Conservation (phyloP, 2,329 filamentous ascomycete species). For the Venturia oleaginea region DNA sequence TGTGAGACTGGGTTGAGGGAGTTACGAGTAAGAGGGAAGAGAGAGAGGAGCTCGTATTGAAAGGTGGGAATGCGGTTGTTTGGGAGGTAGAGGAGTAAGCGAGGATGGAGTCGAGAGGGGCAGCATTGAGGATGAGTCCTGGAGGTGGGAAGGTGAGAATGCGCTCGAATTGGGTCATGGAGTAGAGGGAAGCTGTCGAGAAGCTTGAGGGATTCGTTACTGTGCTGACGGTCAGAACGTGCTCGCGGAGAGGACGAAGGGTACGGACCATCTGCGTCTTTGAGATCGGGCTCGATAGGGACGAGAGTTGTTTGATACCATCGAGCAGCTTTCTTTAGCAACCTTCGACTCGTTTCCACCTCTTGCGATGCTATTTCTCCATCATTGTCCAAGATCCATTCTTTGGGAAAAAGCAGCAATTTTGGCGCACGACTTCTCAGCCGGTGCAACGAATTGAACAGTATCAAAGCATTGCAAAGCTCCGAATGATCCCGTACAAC, state of each 20-base stretch:
- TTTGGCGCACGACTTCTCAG: slow-evolving; percentile 37
- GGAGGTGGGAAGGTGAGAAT: slow-evolving; percentile 37
- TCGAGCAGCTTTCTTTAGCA: slow-evolving; percentile 37
- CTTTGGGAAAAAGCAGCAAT: slow-evolving; percentile 36
- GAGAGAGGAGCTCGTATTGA: slow-evolving; percentile 25
- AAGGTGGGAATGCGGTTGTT: slow-evolving; percentile 25
- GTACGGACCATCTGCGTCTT: slow-evolving; percentile 24
- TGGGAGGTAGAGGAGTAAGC: slow-evolving; percentile 27
- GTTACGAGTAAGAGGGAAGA: slow-evolving; percentile 31
- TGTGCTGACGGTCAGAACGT: slow-evolving; percentile 13
- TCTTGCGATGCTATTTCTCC: slow-evolving; percentile 32
- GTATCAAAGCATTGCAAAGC: slow-evolving; percentile 42
- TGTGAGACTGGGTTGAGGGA: slow-evolving; percentile 26
- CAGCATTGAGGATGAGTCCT: slow-evolving; percentile 37
- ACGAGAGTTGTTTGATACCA: slow-evolving; percentile 37
- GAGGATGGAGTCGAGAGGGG: slow-evolving; percentile 36
- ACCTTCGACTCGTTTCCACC: slow-evolving; percentile 33
- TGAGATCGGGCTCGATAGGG: slow-evolving; percentile 32
- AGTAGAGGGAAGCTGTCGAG: slow-evolving; percentile 37
- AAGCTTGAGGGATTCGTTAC: slow-evolving; percentile 29
- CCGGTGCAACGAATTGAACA: slow-evolving; percentile 37
- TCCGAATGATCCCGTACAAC: slow-evolving; percentile 36
- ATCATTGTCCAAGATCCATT: slow-evolving; percentile 27
- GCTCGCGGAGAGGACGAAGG: not conserved
- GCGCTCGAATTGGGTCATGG: slow-evolving; percentile 36